phyloP scores from a whole-genome alignment of 2,329 filamentous ascomycete genomes.

The Claviceps fusiformis region DNA sequence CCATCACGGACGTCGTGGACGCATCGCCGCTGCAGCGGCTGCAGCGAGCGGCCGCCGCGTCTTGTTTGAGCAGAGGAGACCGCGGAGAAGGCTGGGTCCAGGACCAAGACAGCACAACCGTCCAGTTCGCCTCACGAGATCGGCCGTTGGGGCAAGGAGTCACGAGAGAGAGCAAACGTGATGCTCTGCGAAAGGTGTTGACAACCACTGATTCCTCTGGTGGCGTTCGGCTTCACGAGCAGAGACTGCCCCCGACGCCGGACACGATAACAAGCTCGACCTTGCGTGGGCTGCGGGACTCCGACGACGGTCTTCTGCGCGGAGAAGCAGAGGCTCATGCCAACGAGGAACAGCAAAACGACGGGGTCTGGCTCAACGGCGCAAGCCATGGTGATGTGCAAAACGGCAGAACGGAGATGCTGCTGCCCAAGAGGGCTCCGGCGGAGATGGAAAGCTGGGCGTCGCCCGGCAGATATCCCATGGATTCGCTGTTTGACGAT shows the following conservation, averaged over 20 bases:
- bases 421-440: not conserved
- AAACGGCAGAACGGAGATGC: not conserved
- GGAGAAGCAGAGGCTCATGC: conserved; percentile 12
- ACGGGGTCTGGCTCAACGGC: conserved; percentile 17
- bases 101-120: conserved; percentile 13
- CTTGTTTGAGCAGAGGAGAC: conserved; percentile 14
- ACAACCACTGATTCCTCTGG: conserved; percentile 36
- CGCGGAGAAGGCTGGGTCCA: conserved; percentile 16
- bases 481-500: conserved; percentile 9
- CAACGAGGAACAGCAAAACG: conserved; percentile 18
- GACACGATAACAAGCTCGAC: conserved; percentile 46
- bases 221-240: conserved; percentile 27
- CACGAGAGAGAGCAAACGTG: conserved; percentile 33
- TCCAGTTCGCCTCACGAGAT: conserved; percentile 9
- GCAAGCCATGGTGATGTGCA: conserved; percentile 8
- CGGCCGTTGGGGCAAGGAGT: conserved; percentile 12
- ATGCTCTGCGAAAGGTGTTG: conserved; percentile 32
- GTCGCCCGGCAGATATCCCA: not conserved
- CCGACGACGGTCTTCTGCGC: conserved; percentile 32
- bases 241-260: conserved; percentile 41
- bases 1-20: conserved; percentile 25
- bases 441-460: conserved; percentile 4
- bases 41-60: conserved; percentile 29
- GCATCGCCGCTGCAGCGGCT: conserved; percentile 32
- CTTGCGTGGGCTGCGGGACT: conserved; percentile 35